These are phyloP conservation scores for Dictyostelium brefeldianum DNA, from an alignment of 78 protist species.

Conservation along the genomic window DNA sequence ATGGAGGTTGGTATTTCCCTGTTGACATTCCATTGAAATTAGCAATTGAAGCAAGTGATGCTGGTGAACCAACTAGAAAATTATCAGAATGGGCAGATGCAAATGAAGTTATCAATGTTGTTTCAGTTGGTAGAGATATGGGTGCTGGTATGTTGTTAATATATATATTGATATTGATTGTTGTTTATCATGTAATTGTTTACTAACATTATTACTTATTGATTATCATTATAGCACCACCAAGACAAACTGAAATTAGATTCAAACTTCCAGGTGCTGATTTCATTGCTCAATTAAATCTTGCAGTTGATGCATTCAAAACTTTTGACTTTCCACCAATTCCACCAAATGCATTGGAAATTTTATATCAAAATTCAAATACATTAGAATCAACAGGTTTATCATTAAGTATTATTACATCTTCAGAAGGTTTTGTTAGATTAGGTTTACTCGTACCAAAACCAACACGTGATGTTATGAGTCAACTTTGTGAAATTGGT, in stretches of 20 bases:
- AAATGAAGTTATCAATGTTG: slow-evolving; percentile 67
- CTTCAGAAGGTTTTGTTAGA: slow-evolving; percentile 86
- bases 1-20: slow-evolving; percentile 92
- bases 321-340: slow-evolving; percentile 83
- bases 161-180: too few relatives aligned
- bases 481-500: slow-evolving; percentile 42
- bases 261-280: slow-evolving; percentile 78
- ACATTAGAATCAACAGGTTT: slow-evolving; percentile 48
- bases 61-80: slow-evolving; percentile 82
- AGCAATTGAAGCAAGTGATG: slow-evolving; percentile 87
- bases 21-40: slow-evolving; percentile 83
- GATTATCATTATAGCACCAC: slow-evolving; percentile 80
- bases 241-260: slow-evolving; percentile 88
- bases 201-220: too few relatives aligned
- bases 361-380: slow-evolving; percentile 34
- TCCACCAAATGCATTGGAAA: slow-evolving; percentile 67
- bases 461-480: slow-evolving; percentile 60
- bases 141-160: background rate
- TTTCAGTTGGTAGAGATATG: slow-evolving; percentile 87
- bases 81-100: slow-evolving; percentile 83
- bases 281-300: slow-evolving; percentile 70
- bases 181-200: too few relatives aligned
- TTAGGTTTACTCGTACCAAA: slow-evolving; percentile 81
- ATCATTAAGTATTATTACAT: slow-evolving; percentile 81
- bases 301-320: slow-evolving; percentile 84